Conservation (phyloP, 2,329 filamentous ascomycete genomes). For the Penicillium digitatum region DNA sequence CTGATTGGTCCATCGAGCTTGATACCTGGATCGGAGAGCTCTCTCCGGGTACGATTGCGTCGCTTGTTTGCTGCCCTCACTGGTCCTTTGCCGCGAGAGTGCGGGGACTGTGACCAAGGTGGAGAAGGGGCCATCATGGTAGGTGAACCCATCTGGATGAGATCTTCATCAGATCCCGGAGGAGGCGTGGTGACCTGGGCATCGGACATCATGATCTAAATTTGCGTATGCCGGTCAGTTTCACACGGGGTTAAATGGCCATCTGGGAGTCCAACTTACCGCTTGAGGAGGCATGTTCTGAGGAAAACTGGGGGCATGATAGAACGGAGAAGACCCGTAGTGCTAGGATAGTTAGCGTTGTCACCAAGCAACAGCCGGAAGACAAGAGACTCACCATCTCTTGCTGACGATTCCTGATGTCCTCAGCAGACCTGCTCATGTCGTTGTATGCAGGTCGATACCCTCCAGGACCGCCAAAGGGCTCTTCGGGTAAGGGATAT, state of each 20-base stretch:
- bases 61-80: slow-evolving; percentile 8
- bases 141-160: slow-evolving; percentile 4
- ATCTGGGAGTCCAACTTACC: slow-evolving; percentile 16
- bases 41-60: slow-evolving; percentile 9
- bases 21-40: slow-evolving; percentile 10
- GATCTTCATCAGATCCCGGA: slow-evolving; percentile 20
- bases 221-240: neutral
- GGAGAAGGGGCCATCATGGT: neutral
- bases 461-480: slow-evolving; percentile 12
- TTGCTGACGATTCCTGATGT: slow-evolving; percentile 4
- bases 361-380: neutral
- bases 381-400: slow-evolving; percentile 20
- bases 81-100: slow-evolving; percentile 9
- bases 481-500: slow-evolving; percentile 16
- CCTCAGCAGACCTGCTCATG: slow-evolving; percentile 3
- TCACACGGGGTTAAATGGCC: neutral
- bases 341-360: slow-evolving; percentile 13
- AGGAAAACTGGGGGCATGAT: slow-evolving; percentile 10
- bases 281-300: slow-evolving; percentile 15
- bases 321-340: slow-evolving; percentile 20
- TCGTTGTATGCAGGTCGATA: slow-evolving; percentile 14
- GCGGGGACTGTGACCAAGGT: neutral
- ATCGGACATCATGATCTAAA: slow-evolving; percentile 18
- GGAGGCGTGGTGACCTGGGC: slow-evolving; percentile 26
- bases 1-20: slow-evolving; percentile 26